Evolutionary conservation across 2,329 filamentous ascomycete species (phyloP).

Genomic region (Aschersonia sp.): DNA sequence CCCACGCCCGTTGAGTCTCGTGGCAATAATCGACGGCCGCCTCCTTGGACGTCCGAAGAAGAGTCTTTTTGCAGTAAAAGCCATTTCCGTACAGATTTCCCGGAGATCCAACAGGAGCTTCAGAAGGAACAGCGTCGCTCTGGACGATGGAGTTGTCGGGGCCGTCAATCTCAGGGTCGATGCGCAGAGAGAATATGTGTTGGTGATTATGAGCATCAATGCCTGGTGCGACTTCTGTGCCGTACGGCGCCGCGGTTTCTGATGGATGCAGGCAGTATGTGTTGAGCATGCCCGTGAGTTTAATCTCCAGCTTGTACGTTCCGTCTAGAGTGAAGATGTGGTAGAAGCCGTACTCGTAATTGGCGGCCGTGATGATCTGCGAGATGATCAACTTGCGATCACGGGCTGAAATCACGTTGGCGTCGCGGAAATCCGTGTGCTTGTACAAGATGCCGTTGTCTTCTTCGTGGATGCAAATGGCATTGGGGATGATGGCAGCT

Average conservation of each 20-base stretch:
- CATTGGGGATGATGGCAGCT: slow-evolving; percentile 49
- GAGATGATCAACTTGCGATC: slow-evolving; percentile 46
- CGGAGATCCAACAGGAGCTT: slow-evolving; percentile 47
- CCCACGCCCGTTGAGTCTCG: slow-evolving; percentile 13
- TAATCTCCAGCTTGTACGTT: slow-evolving; percentile 46
- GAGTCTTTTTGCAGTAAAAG: slow-evolving; percentile 33
- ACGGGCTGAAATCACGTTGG: slow-evolving; percentile 40
- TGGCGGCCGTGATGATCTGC: slow-evolving; percentile 50
- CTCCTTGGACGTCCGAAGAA: slow-evolving; percentile 10
- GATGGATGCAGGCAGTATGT: slow-evolving; percentile 24
- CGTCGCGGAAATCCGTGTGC: slow-evolving; percentile 47
- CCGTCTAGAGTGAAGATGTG: slow-evolving; percentile 36
- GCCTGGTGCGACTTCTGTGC: slow-evolving; percentile 49
- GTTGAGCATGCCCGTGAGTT: slow-evolving; percentile 35
- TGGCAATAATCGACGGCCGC: slow-evolving; percentile 11
- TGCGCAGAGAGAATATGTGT: slow-evolving; percentile 52
- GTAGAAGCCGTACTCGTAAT: slow-evolving; percentile 43
- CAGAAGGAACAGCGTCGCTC: slow-evolving; percentile 48
- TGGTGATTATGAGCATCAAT: slow-evolving; percentile 55
- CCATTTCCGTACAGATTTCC: slow-evolving; percentile 66
- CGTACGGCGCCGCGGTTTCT: slow-evolving; percentile 28
- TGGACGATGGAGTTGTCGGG: slow-evolving; percentile 51
- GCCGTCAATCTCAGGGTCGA: slow-evolving; percentile 52
- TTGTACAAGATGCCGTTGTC: slow-evolving; percentile 48
- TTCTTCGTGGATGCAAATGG: slow-evolving; percentile 22